Base-by-base conservation (phyloP, 1,284 basidiomycete species). In the Microbotryum lychnidis-dioicae region DNA sequence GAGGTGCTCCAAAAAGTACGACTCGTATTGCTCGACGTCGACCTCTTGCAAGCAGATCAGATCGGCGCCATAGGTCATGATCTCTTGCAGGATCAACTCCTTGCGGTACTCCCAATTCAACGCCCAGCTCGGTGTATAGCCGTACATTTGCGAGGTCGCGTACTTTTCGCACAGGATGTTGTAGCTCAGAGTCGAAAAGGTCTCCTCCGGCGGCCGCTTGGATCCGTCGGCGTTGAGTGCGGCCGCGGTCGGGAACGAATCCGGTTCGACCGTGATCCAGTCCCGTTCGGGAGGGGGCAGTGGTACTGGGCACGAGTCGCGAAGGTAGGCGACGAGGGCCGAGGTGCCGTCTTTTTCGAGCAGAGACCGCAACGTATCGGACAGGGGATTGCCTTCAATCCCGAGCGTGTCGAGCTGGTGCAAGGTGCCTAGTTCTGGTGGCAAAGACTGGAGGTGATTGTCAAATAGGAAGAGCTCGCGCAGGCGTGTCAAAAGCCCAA, bases 111-210 rank as follows among this genome's bases (percentile, higher is more conserved):
- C 85, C 96, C 96, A 99, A 48, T 84, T 81, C 45, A 99, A 80
- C 1, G 96, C 96, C 93, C 94, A 97, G 6, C 86, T 82, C 1
- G 96, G 94, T 0, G 94, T 97, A 77, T 99, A 99, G 12, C 91
- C 92, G 76, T 98, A 98, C 76, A 97, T 79, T 66, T 85, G 81
- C 70, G 87, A 83, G 27, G 94, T 94, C 20, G 96, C 96, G 72
- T 85, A 89, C 73, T 85, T 84, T 73, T 94, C 89, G 76, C 91
- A 96, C 16, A 99, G 84, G 66, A 97, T 92, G 76, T 99, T 99
- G 81, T 94, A 97, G 73, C 83, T 88, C 48, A 97, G 79, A 31
- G 89, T 82, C 61, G 84, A 87, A 77, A 97, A 87, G 8, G 84
- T 84, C 75, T 81, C 80, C 18, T 72, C 68, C 7, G 73, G 71